A percentile compares a stretch with the other conserved stretches of the same genome.
Evolutionary conservation across 352 stramenopile genomes (phyloP).

Genomic region (Pythium angustatum): DNA sequence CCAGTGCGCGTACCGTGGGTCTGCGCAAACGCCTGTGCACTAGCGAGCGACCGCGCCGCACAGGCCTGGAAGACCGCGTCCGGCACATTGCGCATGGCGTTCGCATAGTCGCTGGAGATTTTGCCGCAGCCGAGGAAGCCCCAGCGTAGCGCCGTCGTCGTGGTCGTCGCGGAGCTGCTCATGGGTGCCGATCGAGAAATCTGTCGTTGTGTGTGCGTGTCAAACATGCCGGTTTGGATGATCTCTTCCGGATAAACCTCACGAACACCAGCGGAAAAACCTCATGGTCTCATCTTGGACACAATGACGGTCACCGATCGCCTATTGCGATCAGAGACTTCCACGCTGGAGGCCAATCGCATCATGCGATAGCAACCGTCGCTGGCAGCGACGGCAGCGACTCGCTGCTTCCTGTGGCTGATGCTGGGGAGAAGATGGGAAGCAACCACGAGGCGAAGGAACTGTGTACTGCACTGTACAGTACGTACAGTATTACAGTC

Average conservation of each 20-base stretch:
- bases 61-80: constrained; percentile 44
- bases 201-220: not conserved
- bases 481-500: no score
- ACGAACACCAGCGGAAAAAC: no score
- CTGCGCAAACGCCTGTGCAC: constrained; percentile 48
- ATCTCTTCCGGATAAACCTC: no score
- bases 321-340: no score
- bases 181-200: not conserved
- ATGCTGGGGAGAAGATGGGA: not conserved
- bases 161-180: constrained; percentile 4
- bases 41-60: constrained; percentile 47
- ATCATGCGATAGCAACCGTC: no score
- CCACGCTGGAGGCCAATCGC: no score
- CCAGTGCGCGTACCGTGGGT: constrained; percentile 27
- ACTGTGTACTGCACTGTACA: no score
- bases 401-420: not conserved
- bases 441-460: not conserved
- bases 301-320: no score
- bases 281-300: no score
- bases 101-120: constrained; percentile 64
- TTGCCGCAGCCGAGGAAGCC: constrained; percentile 70
- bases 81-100: constrained; percentile 39
- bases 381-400: no score
- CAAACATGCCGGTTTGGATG: not conserved
- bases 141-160: constrained; percentile 43